Base-by-base conservation (phyloP, 768 basidiomycete genomes). In the Xerocomellus dryophilus region DNA sequence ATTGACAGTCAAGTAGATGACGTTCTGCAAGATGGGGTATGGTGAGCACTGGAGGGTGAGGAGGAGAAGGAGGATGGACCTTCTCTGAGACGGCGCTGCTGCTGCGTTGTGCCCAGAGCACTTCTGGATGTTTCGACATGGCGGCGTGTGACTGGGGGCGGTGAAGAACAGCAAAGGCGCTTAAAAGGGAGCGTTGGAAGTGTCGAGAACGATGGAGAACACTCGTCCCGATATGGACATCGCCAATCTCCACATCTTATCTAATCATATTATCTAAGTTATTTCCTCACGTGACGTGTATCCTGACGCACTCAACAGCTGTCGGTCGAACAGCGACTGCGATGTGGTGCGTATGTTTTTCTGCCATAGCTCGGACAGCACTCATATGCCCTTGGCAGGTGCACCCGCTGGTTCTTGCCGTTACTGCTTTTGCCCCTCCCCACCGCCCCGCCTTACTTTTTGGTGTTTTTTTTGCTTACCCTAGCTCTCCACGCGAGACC, bases 51-150 rank as follows among this genome's bases (percentile, higher is more conserved):
- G 21, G 44, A 35, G 18, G 44, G 35, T 7, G 32, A 47, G n/a
- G 6, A 47, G 21, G 47, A 17, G 38, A 43, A n/a, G 41, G n/a
- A 40, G 69, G 39, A 45, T 54, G 0, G 43, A 90, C 94, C 78
- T 94, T 94, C 43, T 77, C 78, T 31, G 82, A 76, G 14, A 76
- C 80, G 11, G 76, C 64, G 15, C 71, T 79, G 38, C 84, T 88
- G 77, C 87, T 91, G 62, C 96, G 84, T 74, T 98, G 95, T 43
- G 96, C 95, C 93, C 95, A 98, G 2, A 94, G 80, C 34, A 96
- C 78, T 74, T 97, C 93, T 35, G 95, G 95, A 71, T 93, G 91
- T 17, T 55, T 63, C 29, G 76, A 23, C 79, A 79, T 80, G 53
- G 58, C 42, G 49, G 58, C 21, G 58, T 35, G 59, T 51, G 57